Percentiles rank a stretch among this genome's conserved stretches.
These are phyloP conservation scores for Suillus bovinus DNA, from an alignment of 768 basidiomycete genomes.

Conservation along the genomic window DNA sequence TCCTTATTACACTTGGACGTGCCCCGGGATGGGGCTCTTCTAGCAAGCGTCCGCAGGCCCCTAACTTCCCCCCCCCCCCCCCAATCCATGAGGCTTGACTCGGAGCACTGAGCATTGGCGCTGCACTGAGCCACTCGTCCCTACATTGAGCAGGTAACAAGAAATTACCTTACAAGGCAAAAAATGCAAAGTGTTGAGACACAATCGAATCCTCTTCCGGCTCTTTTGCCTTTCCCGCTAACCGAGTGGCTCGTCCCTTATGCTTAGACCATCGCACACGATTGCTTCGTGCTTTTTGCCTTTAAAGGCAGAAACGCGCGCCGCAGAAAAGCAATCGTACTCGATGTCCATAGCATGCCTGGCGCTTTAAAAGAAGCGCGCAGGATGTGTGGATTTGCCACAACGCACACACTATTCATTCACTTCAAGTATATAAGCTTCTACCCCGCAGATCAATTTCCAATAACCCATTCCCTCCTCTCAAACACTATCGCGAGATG, in stretches of 20 bases:
- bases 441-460: neutral
- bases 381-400: slow-evolving; percentile 10
- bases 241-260: slow-evolving; percentile 8
- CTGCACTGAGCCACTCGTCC: neutral
- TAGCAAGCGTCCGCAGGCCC: neutral
- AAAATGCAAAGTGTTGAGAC: neutral
- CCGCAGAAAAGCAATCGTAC: slow-evolving; percentile 29
- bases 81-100: neutral
- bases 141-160: neutral
- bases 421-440: neutral
- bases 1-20: neutral
- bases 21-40: neutral
- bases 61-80: too few species aligned
- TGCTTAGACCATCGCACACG: slow-evolving; percentile 17
- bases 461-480: neutral
- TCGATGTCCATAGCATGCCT: slow-evolving; percentile 20
- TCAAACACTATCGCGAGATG: neutral
- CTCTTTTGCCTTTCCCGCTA: neutral
- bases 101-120: neutral
- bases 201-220: neutral
- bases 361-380: slow-evolving; percentile 21
- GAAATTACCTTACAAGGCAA: neutral
- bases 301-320: slow-evolving; percentile 18
- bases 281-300: slow-evolving; percentile 26
- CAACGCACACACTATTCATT: slow-evolving; percentile 1